Base-by-base conservation (phyloP, 2,329 filamentous ascomycete genomes). In the Colletotrichum higginsianum region DNA sequence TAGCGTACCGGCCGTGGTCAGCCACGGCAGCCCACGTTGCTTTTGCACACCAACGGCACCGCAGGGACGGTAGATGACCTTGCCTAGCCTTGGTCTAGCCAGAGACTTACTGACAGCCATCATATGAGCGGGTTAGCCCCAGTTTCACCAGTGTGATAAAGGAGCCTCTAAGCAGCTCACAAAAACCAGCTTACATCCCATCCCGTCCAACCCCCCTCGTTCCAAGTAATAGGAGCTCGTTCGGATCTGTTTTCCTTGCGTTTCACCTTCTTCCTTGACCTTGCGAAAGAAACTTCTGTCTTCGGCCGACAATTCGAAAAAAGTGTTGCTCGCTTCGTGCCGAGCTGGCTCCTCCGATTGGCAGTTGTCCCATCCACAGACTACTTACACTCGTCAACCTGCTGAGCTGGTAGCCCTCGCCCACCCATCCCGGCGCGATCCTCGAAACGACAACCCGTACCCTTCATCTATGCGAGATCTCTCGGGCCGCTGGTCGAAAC, bases 121-220 rank as follows among this genome's bases (percentile, higher is more conserved):
- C 67, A 71, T 55, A 66, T 72, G 70, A 72, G 71, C 70, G 30
- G 67, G 67, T 57, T 72, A 71, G 69, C 67, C 67, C 70, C 55
- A 71, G 67, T 72, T 66, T 72, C 67, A 72, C 70, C 56, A 61
- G 56, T 71, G 60, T 64, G 69, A 64, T 72, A 46, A 40, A 66
- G 61, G 50, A 72, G 55, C 18, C 67, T 66, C 66, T 46, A 30
- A 61, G 50, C 58, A 52, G 69, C 69, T 72, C 69, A 69, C 65
- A 72, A 72, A 38, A 72, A 72, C 55, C 69, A 69, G 65, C 69
- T 55, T 50, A 63, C 60, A 72, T 69, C 68, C 55, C n/a, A 1
- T 63, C 46, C 30, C 55, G 46, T 69, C 60, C 65, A 49, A 61
- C 26, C 35, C 35, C 35, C 35, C 35, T 38, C 35, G 35, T 38